Evolutionary conservation across 2,329 filamentous ascomycete genomes (phyloP).

Genomic region (Colletotrichum abscissum): DNA sequence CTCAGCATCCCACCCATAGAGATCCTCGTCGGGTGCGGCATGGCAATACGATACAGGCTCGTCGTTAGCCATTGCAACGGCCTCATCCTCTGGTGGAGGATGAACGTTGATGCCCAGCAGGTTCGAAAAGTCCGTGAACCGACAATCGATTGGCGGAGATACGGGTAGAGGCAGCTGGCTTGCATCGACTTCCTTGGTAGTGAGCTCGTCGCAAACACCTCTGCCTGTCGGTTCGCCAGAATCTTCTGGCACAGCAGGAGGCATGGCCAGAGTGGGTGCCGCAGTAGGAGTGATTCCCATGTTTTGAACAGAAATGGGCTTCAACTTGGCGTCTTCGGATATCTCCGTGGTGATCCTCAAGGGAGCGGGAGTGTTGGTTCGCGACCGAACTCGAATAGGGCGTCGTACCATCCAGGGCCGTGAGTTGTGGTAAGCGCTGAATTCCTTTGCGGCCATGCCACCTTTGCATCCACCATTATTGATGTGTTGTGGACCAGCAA

Average conservation of each 20-base stretch:
- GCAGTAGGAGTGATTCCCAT: background rate
- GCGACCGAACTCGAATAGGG: slow-evolving; percentile 40
- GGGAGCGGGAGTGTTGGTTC: slow-evolving; percentile 41
- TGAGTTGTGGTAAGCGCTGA: slow-evolving; percentile 40
- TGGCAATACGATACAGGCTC: slow-evolving; percentile 43
- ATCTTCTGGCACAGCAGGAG: background rate
- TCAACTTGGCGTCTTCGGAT: slow-evolving; percentile 20
- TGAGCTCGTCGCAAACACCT: background rate
- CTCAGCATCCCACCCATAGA: slow-evolving; percentile 67
- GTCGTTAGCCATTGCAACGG: slow-evolving; percentile 42
- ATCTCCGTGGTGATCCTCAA: slow-evolving; percentile 45
- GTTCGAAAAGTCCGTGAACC: slow-evolving; percentile 50
- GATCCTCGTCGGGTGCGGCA: slow-evolving; percentile 49
- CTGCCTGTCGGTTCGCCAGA: background rate
- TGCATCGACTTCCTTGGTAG: background rate
- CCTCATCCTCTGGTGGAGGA: slow-evolving; percentile 41
- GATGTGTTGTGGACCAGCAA: slow-evolving; percentile 15
- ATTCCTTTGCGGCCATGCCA: slow-evolving; percentile 63
- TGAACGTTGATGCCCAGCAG: slow-evolving; percentile 48
- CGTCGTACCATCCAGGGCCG: slow-evolving; percentile 39
- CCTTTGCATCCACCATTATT: slow-evolving; percentile 41
- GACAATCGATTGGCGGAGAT: slow-evolving; percentile 11
- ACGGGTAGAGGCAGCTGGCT: slow-evolving; percentile 7
- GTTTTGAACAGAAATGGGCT: slow-evolving; percentile 36
- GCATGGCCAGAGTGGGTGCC: background rate